Evolutionary conservation across 495 filamentous ascomycete species (phyloP), one percentile per base, ranked within the genome.

Genomic region (Neurospora sp.): DNA sequence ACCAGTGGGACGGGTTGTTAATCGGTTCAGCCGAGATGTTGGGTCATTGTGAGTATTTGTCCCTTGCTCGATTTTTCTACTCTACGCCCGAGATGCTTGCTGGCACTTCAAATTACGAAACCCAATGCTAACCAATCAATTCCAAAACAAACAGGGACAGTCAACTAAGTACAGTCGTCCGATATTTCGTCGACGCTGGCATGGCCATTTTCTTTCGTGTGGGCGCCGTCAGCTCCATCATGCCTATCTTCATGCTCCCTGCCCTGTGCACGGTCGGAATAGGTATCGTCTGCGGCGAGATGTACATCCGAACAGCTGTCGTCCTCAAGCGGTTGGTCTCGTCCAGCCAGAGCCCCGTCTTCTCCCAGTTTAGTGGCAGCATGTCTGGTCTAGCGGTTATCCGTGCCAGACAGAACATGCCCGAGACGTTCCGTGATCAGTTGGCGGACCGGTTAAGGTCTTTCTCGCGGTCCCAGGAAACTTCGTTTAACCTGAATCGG

Each of bases 11-110:
- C 81, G 85, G n/a, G 84, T 89, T 59, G 81, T 88, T 41, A 89
- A 89, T 74, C 83, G 88, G 22, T 87, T 90, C 71, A 83, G 85
- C 4, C 81, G 84, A 16, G 88, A 89, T 75, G 76, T 89, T 61
- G 79, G 81, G 40, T 83, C 82, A 0, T 78, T 87, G 74, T 75
- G 73, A 73, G 74, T 75, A 37, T 35, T 22, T 42, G 16, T 35
- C 53, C 14, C 4, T 37, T 65, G 53, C 27, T 65, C 27, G 27
- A 61, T 61, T 35, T 61, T 27, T 35, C 53, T 61, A 35, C 27
- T 35, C 53, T 61, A 61, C 27, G 6, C 22, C 35, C 20, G 9
- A 22, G 20, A 27, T 61, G 14, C 53, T 31, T 61, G 27, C 3
- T 31, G 2, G 27, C 27, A 0, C 53, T 65, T 35, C 53, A 9